Percentiles rank a stretch among this genome's conserved stretches.
Conservation (phyloP, 2,329 filamentous ascomycete species). For the Ceratocystis colombiana region DNA sequence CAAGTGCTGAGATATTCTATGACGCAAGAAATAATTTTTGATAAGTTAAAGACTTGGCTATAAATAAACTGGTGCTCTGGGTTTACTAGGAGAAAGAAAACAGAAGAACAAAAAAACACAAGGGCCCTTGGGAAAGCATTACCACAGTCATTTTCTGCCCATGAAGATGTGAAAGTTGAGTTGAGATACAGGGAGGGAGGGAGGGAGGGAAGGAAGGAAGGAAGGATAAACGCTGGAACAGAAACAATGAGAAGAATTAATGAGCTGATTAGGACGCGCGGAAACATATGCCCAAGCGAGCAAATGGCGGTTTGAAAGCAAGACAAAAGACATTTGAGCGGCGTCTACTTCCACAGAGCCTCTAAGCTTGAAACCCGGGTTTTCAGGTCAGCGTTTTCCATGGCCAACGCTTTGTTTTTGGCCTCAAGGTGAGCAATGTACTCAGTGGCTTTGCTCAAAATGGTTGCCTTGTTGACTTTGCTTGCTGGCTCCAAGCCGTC, state of each 20-base stretch:
- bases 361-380: constrained; percentile 31
- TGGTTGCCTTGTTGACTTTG: constrained; percentile 39
- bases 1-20: too few relatives aligned
- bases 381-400: constrained; percentile 32
- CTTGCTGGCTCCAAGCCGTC: constrained; percentile 32
- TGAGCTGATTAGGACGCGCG: neutral
- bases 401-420: constrained; percentile 31
- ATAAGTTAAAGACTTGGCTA: too few relatives aligned
- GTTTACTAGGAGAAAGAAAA: too few relatives aligned
- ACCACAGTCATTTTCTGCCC: neutral
- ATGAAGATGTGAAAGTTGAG: neutral
- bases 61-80: too few relatives aligned
- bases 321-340: neutral
- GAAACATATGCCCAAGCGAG: neutral
- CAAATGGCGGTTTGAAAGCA: neutral
- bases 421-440: constrained; percentile 35
- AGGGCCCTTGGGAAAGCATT: too few relatives aligned
- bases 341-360: constrained; percentile 14
- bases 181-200: neutral
- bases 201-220: too few relatives aligned
- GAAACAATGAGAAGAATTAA: too few relatives aligned
- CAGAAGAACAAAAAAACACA: too few relatives aligned
- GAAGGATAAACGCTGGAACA: too few relatives aligned
- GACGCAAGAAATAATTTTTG: too few relatives aligned
- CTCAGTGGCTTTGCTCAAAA: constrained; percentile 35